Conservation (phyloP, 768 basidiomycete genomes). For the Daedalea quercina region DNA sequence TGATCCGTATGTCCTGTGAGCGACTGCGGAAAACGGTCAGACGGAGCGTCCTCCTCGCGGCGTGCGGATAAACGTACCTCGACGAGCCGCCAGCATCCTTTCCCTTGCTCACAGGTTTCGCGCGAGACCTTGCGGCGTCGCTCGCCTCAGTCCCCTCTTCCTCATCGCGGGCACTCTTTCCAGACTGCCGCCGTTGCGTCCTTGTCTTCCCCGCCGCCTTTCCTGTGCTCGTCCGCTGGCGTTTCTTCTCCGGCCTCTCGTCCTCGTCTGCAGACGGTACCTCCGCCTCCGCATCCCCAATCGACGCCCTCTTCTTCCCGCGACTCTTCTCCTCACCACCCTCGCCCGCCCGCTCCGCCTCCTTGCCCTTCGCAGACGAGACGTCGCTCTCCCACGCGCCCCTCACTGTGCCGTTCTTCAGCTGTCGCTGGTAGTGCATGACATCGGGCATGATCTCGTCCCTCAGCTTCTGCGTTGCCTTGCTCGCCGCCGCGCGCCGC, state of each 20-base stretch:
- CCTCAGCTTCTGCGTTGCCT: conserved; percentile 37
- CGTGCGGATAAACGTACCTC: conserved; percentile 9
- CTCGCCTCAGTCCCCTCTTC: conserved; percentile 1
- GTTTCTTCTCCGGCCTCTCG: conserved; percentile 19
- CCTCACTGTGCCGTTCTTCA: conserved; percentile 33
- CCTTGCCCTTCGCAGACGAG: conserved; percentile 14
- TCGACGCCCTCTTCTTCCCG: conserved; percentile 23
- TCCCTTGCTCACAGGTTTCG: background rate
- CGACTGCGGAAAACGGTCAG: background rate
- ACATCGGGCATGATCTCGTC: conserved; percentile 74
- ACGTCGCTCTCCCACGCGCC: conserved; percentile 16
- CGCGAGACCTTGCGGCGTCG: conserved; percentile 2
- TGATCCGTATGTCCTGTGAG: conserved; percentile 36
- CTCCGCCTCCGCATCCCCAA: conserved; percentile 6
- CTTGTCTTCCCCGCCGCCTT: background rate
- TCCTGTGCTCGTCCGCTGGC: conserved; percentile 6
- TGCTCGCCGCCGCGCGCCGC: conserved; percentile 47
- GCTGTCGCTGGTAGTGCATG: conserved; percentile 60
- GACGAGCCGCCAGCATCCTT: background rate
- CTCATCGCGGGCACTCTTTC: conserved; percentile 8
- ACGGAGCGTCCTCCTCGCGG: too few relatives aligned
- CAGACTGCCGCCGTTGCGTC: conserved; percentile 4
- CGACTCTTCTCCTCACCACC: conserved; percentile 3
- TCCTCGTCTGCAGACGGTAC: conserved; percentile 12
- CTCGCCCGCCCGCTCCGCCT: conserved; percentile 8